Base-by-base conservation (phyloP, 257 asterid genomes). In the Rhazya stricta region DNA sequence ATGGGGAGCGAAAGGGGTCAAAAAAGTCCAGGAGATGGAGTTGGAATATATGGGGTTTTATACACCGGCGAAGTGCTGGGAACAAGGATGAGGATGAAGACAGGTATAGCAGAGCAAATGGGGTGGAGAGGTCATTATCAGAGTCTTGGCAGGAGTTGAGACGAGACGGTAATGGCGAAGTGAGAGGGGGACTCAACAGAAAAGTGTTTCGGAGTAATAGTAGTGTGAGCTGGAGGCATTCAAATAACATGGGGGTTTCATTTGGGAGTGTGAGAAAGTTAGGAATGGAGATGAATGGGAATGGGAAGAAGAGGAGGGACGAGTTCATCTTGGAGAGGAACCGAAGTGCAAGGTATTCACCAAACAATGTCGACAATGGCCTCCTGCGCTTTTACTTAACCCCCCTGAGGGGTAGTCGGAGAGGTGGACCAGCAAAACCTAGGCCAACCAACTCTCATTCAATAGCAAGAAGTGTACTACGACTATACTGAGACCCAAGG, bases 271-370 rank as follows among this genome's bases (percentile, higher is more conserved):
- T 72, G 43, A 87, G 91, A 81, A 88, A 85, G 76, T 79, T 93
- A 6, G 75, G 73, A 34, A 83, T 73, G 76, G 96, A 93, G 65
- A 79, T 78, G 83, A 87, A 84, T 72, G 80, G 69, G 36, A 66
- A 85, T 79, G 91, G 86, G 71, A 88, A 76, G 74, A 83, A 84
- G 89, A 87, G 72, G 82, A 85, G 80, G 72, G 91, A 85, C 10
- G 97, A 86, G 75, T 84, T 83, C 43, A 88, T 86, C 80, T 76
- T 91, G 88, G 98, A 91, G 85, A 89, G 87, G 83, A 93, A 93
- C 73, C 79, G 93, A 75, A 93, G 96, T 51, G 97, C 89, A 2
- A 84, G 93, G 78, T 88, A 88, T 81, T 91, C 95, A 5, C 96
- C 97, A 0, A 89, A 77, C 73, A 81, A 88, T 69, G 73, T 84